Conservation (phyloP, 2,329 filamentous ascomycete species). For the Alternaria gansuensis region DNA sequence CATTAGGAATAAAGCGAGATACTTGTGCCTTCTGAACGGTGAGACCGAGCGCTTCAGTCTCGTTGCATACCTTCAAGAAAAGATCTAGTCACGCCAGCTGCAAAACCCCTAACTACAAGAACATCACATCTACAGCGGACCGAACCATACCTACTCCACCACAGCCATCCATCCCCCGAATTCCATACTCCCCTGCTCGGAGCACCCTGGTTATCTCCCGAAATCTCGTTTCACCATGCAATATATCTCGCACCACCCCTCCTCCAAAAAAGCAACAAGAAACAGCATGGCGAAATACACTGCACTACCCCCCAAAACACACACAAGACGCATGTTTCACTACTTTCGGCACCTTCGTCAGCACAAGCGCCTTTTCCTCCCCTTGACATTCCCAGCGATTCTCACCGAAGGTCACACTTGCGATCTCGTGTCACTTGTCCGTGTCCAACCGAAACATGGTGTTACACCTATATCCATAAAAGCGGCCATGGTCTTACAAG, state of each 20-base stretch:
- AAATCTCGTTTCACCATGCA: conserved; percentile 7
- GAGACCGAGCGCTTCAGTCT: neutral
- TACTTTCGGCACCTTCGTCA: neutral
- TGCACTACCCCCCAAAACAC: neutral
- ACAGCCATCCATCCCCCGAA: neutral
- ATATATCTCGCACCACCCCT: neutral
- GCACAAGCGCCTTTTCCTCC: neutral
- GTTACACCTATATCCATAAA: neutral
- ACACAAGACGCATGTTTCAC: conserved; percentile 16
- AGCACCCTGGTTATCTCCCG: neutral
- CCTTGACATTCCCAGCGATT: conserved; percentile 1
- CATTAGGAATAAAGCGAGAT: too few relatives aligned
- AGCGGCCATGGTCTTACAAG: neutral
- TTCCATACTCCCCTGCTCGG: neutral
- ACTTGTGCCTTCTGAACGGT: too few relatives aligned
- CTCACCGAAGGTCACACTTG: conserved; percentile 1
- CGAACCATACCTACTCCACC: too few relatives aligned
- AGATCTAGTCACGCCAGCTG: neutral
- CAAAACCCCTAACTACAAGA: neutral
- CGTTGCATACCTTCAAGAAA: neutral
- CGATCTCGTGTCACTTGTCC: conserved; percentile 13
- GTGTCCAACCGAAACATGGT: neutral
- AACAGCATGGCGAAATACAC: neutral
- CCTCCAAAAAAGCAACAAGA: neutral
- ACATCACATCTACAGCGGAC: too few relatives aligned